These are phyloP conservation scores for Aquilaria agallochum DNA, from an alignment of 441 rosid genomes.

Conservation along the genomic window DNA sequence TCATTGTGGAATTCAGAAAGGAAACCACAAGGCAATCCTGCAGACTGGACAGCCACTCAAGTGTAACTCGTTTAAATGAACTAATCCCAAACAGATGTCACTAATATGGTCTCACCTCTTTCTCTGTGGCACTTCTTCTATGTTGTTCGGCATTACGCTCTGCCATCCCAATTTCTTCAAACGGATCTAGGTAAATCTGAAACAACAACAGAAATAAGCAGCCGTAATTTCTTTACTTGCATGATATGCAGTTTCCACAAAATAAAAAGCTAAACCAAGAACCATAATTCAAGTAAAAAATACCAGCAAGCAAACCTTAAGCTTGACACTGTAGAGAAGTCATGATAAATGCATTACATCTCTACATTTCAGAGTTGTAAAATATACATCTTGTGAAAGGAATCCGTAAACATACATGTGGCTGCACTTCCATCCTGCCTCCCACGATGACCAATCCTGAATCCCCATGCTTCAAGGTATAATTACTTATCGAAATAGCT, in stretches of 20 bases:
- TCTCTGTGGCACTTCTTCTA: constrained; percentile 89
- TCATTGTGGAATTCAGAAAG: no score
- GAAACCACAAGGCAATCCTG: neutral
- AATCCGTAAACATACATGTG: constrained; percentile 57
- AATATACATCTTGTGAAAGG: neutral
- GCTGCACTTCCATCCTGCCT: constrained; percentile 96
- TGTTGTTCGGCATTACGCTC: constrained; percentile 76
- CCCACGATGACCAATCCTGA: constrained; percentile 84
- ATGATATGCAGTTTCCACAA: neutral
- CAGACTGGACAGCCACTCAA: neutral
- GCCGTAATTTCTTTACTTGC: neutral
- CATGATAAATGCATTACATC: neutral
- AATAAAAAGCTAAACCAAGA: neutral
- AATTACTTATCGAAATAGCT: constrained; percentile 84
- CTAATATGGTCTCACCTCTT: constrained; percentile 51
- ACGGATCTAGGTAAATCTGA: constrained; percentile 79
- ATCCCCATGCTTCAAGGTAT: constrained; percentile 91
- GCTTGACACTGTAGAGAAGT: no score
- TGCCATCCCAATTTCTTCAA: constrained; percentile 76
- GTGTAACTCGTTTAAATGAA: constrained; percentile 1
- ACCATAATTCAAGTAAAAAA: no score
- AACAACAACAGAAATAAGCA: constrained; percentile 3
- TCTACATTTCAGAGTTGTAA: neutral
- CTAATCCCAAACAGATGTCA: neutral
- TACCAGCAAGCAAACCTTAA: no score